These are phyloP conservation scores for Colletotrichum sp. DNA, from an alignment of 2,329 filamentous ascomycete species.

Conservation along the genomic window DNA sequence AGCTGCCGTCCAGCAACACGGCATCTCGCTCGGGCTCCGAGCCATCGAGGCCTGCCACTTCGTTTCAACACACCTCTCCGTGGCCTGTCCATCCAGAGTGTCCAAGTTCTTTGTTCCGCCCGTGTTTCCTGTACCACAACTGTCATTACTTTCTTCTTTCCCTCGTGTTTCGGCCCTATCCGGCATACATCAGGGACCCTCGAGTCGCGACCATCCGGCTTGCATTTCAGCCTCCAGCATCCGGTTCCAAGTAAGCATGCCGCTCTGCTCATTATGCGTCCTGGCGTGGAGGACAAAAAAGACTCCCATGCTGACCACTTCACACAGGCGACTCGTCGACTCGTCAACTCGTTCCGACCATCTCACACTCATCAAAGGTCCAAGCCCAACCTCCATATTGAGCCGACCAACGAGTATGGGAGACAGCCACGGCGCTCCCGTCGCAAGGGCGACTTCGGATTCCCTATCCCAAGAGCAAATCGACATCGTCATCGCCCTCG, in stretches of 20 bases:
- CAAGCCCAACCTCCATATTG: neutral
- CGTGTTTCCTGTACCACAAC: neutral
- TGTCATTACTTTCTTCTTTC: neutral
- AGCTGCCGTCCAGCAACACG: neutral
- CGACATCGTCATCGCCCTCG: conserved; percentile 21
- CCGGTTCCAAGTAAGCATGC: neutral
- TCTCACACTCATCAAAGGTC: neutral
- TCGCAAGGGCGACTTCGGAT: neutral
- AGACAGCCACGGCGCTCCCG: neutral
- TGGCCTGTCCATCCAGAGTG: neutral
- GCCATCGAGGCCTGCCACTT: neutral
- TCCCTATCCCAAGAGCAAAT: conserved; percentile 29
- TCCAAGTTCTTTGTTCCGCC: neutral
- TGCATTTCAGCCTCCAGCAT: neutral
- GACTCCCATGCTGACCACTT: neutral
- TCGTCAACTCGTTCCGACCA: neutral
- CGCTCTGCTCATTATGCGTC: neutral
- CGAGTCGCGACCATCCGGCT: neutral
- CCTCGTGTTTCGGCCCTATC: neutral
- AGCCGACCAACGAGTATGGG: neutral
- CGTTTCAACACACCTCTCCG: neutral
- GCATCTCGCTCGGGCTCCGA: neutral
- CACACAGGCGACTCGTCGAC: neutral
- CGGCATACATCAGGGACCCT: neutral
- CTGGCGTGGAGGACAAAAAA: neutral